Percentiles rank a stretch among this genome's conserved stretches.
phyloP scores from a whole-genome alignment of 2,329 filamentous ascomycete species.

The Aureobasidium sp. region DNA sequence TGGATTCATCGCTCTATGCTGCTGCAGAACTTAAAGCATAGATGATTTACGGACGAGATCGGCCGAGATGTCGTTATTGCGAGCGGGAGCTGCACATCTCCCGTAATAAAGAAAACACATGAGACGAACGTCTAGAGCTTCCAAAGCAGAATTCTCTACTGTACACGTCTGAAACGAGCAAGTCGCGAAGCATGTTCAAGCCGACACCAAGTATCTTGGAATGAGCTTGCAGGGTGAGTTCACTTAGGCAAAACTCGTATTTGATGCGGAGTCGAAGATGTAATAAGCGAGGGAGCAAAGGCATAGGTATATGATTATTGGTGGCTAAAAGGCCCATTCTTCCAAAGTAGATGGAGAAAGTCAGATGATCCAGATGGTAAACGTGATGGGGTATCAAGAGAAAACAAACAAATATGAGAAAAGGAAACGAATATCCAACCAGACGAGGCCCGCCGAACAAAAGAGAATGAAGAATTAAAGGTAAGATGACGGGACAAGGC shows the following conservation, averaged over 20 bases:
- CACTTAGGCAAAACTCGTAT: slow-evolving; percentile 10
- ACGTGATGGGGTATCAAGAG: slow-evolving; percentile 13
- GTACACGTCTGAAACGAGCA: slow-evolving; percentile 7
- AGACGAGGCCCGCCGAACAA: slow-evolving; percentile 6
- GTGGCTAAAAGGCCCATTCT: slow-evolving; percentile 1
- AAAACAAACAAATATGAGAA: not conserved
- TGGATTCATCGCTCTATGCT: not conserved
- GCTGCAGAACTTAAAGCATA: not conserved
- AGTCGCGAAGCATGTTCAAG: slow-evolving; percentile 1
- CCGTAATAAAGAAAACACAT: not conserved
- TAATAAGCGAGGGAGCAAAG: not conserved
- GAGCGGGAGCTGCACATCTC: not conserved
- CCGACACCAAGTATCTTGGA: not conserved
- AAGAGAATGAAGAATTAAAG: not conserved
- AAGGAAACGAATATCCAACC: not conserved
- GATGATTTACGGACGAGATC: not conserved
- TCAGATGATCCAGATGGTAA: not conserved
- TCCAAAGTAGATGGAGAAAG: not conserved
- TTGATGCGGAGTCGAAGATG: not conserved
- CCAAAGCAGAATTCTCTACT: not conserved
- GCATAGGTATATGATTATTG: slow-evolving; percentile 5
- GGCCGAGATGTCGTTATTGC: slow-evolving; percentile 4
- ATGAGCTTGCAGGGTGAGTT: not conserved
- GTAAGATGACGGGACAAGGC: not conserved
- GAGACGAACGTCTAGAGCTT: slow-evolving; percentile 1